A percentile compares a stretch with the other conserved stretches of the same genome.
These are phyloP conservation scores for Venturia carpophila DNA, from an alignment of 2,329 filamentous ascomycete species.

Conservation along the genomic window DNA sequence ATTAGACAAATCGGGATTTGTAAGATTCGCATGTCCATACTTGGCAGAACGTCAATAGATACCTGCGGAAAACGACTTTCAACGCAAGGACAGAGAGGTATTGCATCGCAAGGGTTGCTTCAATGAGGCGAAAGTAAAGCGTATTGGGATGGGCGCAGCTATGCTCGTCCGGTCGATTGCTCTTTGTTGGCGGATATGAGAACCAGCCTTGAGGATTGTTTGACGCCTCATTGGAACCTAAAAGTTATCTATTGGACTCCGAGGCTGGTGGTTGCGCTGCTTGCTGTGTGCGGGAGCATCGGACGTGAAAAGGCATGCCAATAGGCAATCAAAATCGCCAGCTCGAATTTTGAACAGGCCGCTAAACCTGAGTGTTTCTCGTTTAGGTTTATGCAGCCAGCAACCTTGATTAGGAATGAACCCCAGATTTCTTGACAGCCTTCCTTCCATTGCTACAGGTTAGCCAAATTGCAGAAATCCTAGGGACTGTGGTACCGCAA, in stretches of 20 bases:
- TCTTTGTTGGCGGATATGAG: background rate
- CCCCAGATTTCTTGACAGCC: background rate
- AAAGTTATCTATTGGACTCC: background rate
- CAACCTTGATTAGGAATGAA: background rate
- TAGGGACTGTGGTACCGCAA: background rate
- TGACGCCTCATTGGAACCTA: background rate
- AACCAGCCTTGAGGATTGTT: background rate
- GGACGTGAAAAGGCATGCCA: background rate
- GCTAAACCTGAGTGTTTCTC: background rate
- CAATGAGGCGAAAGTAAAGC: background rate
- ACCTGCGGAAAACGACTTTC: background rate
- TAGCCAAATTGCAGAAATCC: background rate
- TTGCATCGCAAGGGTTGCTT: background rate
- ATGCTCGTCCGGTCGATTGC: background rate
- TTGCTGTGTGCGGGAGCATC: background rate
- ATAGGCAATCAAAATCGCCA: background rate
- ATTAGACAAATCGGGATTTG: constrained; percentile 4
- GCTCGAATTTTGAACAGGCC: background rate
- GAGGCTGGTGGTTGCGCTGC: background rate
- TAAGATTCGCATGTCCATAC: background rate
- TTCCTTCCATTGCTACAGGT: background rate
- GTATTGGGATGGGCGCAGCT: background rate
- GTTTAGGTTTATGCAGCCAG: background rate
- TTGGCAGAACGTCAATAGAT: background rate
- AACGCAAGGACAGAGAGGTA: background rate